Percentiles rank a stretch among this genome's conserved stretches.
These are phyloP conservation scores for Lactifluus piperatus DNA, from an alignment of 768 basidiomycete genomes.

Conservation along the genomic window DNA sequence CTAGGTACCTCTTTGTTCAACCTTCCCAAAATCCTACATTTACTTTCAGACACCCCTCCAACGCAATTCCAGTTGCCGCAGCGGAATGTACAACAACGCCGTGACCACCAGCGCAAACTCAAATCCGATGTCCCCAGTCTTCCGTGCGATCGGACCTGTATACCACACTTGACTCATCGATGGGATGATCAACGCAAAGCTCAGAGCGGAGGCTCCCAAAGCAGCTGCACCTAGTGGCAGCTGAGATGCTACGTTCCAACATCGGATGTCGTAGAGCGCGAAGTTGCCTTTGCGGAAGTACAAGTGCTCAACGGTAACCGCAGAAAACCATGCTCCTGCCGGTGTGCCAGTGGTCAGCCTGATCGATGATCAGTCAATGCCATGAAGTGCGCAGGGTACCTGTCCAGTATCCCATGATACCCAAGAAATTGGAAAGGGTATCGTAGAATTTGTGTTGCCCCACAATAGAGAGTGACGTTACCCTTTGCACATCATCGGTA, in stretches of 20 bases:
- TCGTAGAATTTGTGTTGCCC: conserved; percentile 58
- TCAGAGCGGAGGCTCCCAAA: conserved; percentile 38
- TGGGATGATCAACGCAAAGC: conserved; percentile 51
- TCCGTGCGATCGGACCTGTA: conserved; percentile 54
- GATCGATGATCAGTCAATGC: background rate
- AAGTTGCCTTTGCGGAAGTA: conserved; percentile 48
- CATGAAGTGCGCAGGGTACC: conserved; percentile 9
- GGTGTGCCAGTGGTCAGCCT: conserved; percentile 48
- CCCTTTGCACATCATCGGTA: conserved; percentile 29
- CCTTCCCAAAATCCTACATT: background rate
- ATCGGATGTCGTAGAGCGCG: conserved; percentile 36
- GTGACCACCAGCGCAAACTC: conserved; percentile 47
- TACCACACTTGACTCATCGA: conserved; percentile 69
- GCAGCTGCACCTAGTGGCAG: conserved; percentile 62
- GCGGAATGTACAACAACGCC: conserved; percentile 41
- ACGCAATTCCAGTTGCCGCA: conserved; percentile 33
- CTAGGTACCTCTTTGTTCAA: too few species aligned
- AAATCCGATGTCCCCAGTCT: conserved; percentile 65
- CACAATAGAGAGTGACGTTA: conserved; percentile 61
- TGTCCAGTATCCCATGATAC: conserved; percentile 45
- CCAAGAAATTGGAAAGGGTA: conserved; percentile 57
- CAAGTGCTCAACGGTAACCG: conserved; percentile 59
- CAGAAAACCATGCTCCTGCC: conserved; percentile 39
- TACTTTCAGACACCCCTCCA: background rate
- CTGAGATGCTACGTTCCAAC: conserved; percentile 44